These are phyloP conservation scores for Gnaphalium uliginosum DNA, from an alignment of 129 eudicot genomes.

Conservation along the genomic window DNA sequence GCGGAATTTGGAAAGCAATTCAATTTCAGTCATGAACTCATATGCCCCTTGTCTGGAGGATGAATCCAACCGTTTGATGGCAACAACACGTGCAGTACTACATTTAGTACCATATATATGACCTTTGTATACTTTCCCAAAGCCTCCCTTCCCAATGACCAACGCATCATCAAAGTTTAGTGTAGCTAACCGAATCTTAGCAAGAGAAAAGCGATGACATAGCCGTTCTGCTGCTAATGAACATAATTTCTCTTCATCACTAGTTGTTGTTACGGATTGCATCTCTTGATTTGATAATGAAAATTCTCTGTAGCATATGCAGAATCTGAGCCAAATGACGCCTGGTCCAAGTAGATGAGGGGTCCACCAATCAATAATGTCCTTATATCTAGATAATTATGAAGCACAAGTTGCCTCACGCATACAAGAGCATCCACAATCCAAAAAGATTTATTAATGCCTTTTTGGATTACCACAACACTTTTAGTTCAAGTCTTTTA, in stretches of 20 bases:
- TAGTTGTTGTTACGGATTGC: not conserved
- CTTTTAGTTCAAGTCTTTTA: too few relatives aligned
- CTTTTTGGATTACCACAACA: too few relatives aligned
- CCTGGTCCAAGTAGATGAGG: too few relatives aligned
- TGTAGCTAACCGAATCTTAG: not conserved
- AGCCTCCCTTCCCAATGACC: conserved; percentile 12
- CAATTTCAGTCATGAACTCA: conserved; percentile 35
- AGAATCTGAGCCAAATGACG: too few relatives aligned
- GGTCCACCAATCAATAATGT: too few relatives aligned
- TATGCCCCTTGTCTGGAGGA: conserved; percentile 28
- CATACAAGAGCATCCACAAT: too few relatives aligned
- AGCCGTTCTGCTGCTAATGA: not conserved
- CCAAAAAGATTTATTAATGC: too few relatives aligned
- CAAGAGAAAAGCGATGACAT: not conserved
- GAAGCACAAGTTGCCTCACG: too few relatives aligned
- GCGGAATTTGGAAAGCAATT: conserved; percentile 32
- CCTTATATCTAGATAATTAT: too few relatives aligned
- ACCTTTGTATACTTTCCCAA: conserved; percentile 10
- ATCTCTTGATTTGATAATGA: too few relatives aligned
- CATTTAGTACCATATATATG: not conserved
- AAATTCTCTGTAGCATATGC: too few relatives aligned
- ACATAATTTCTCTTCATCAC: not conserved
- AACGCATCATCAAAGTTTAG: not conserved
- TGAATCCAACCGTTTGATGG: conserved; percentile 24
- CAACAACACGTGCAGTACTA: not conserved